Base-by-base conservation (phyloP, 2,329 filamentous ascomycete species). In the Ascochyta viciae-villosae region DNA sequence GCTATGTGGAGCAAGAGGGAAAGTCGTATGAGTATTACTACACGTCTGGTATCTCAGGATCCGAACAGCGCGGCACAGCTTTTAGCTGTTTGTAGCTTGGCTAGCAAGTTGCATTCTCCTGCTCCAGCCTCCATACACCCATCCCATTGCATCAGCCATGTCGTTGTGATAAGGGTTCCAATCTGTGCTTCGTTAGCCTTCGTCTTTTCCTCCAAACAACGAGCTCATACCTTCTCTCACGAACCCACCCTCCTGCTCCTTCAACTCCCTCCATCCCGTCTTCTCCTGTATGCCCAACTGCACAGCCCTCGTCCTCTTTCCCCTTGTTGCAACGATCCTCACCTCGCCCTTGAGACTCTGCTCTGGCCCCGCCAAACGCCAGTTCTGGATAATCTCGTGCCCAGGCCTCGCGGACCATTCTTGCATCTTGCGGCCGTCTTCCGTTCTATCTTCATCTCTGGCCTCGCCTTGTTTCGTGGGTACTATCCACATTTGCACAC, bases 121-220 rank as follows among this genome's bases (percentile, higher is more conserved):
- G 3, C 68, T 66, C 61, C 66, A 72, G 8, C 72, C 73, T 6
- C 72, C 72, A 47, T 75, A 75, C 12, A 75, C 61, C 73, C 73
- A 75, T 2, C 68, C 69, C 24, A 71, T 64, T 12, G 72, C 71
- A 52, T 75, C 73, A 5, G 72, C 69, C 69, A 71, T 73, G 46
- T 75, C 69, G 45, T 74, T 65, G 48, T 73, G 62, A 41, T 74
- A 74, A 1, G 73, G 72, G 10, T 38, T 62, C 72, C 72, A 75
- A 52, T 67, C 73, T 74, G 44, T 16, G 16, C 1, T 22, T 24
- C 15, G 26, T 64, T 26, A 64, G 54, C 16, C 19, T 16, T 16
- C 6, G 4, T 13, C 40, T 12, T 13, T 15, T 13, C 12, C 13
- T 6, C 12, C 6, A 3, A 8, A 10, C 1, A 42, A 22, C 6